Evolutionary conservation across 805 yeast genomes (phyloP).

Genomic region (Ogataea degrootiae): DNA sequence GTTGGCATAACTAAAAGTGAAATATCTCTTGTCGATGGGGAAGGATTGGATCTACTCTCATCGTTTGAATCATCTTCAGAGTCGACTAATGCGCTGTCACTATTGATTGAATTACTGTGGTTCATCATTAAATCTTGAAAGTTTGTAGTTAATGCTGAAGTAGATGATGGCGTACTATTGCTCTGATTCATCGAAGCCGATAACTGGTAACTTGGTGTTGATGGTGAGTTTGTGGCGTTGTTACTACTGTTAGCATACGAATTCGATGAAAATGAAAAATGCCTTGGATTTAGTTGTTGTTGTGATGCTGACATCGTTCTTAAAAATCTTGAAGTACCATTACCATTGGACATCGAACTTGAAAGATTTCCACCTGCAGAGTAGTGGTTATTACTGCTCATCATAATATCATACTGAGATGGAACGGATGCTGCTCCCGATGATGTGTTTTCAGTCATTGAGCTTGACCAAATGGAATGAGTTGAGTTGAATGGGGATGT

Average conservation of each 20-base stretch:
- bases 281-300: conserved; percentile 7
- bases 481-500: conserved; percentile 22
- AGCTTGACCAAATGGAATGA: conserved; percentile 20
- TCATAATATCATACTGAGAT: no score
- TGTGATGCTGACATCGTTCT: conserved; percentile 10
- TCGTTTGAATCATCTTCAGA: conserved; percentile 6
- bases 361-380: no score
- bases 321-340: conserved; percentile 7
- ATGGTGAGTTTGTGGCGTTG: background rate
- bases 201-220: no score
- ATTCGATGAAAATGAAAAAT: background rate
- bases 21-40: no score
- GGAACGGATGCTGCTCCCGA: conserved; percentile 3
- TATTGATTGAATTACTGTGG: background rate
- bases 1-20: no score
- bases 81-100: conserved; percentile 13
- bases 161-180: no score
- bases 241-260: background rate
- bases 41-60: background rate
- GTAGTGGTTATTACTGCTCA: no score
- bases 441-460: conserved; percentile 6
- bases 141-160: no score
- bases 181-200: no score
- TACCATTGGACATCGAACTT: no score
- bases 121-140: no score